Base-by-base conservation (phyloP, 2,329 filamentous ascomycete species). In the Aspergillus eucalypticola region DNA sequence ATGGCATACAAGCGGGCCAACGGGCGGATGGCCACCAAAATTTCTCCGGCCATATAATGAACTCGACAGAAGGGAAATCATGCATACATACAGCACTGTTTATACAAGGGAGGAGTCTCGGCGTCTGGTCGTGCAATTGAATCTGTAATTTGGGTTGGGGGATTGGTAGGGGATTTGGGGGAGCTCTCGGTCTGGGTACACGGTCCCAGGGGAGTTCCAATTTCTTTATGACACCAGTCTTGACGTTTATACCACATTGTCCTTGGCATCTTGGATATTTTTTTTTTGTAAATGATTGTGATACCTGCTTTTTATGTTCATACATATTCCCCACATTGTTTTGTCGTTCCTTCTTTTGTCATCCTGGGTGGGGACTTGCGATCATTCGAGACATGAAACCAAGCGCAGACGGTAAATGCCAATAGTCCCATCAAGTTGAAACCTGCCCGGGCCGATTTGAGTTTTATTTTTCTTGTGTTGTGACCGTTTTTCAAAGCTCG, bases 1-100 rank as follows among this genome's bases (percentile, higher is more conserved):
- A 72, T 73, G 68, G 68, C 75, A 10, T 73, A 76, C 59, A 70
- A 76, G 67, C 69, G 74, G 60, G 70, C 73, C 52, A 73, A 78
- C 56, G 71, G 72, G 3, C 64, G 68, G 11, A 72, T 73, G 67
- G 69, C 70, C 38, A 72, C 69, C 58, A 76, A 74, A 55, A 64
- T 68, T 0, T 68, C 69, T n/a, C 71, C 68, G 3, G 60, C 65
- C 1, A 60, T 63, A n/a, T 60, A 58, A 54, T 71, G 60, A 63
- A 29, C 49, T 56, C 25, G 10, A 27, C 23, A 19, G 29, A 42
- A 13, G 21, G 49, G 25, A 25, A 38, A n/a, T 17, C 38, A 48
- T 52, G 39, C 42, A 49, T 52, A 48, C 25, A 48, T 35, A 35
- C 32, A 35, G 32, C 46, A 23, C 57, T 52, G 50, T 56, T 61